phyloP scores from a whole-genome alignment of 225 moss, liverwort and hornwort genomes.

The Sphagnum tenellum region DNA sequence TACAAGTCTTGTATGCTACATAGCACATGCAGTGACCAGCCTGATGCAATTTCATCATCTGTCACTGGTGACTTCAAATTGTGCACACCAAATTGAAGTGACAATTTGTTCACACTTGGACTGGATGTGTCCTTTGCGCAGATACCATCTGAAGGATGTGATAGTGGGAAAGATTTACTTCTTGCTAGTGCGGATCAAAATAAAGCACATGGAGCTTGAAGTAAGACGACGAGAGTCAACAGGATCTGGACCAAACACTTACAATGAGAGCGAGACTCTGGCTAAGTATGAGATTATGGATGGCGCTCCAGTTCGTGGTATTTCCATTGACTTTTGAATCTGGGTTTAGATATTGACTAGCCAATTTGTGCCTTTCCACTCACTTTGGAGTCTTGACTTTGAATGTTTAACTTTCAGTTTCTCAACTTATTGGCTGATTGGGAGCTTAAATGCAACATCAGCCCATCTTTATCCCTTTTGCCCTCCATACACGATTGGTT shows the following conservation, averaged over 20 bases:
- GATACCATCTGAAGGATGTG: conserved; percentile 96
- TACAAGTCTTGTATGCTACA: too few relatives aligned
- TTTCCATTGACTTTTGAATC: conserved; percentile 15
- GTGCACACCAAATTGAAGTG: too few relatives aligned
- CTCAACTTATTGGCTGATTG: too few relatives aligned
- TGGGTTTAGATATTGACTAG: too few relatives aligned
- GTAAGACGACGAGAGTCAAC: conserved; percentile 95
- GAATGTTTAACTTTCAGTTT: too few relatives aligned
- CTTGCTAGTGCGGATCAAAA: conserved; percentile 96
- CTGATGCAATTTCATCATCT: too few relatives aligned
- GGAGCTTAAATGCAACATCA: too few relatives aligned
- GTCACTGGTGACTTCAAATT: too few relatives aligned
- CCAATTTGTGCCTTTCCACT: too few relatives aligned
- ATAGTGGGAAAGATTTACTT: conserved; percentile 99
- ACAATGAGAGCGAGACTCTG: conserved; percentile 97
- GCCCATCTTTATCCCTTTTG: not conserved
- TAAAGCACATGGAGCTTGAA: conserved; percentile 99
- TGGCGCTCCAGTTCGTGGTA: conserved; percentile 98
- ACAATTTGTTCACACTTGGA: too few relatives aligned
- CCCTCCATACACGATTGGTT: not conserved
- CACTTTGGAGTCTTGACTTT: too few relatives aligned
- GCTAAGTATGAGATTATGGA: conserved; percentile 99
- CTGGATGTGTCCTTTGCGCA: conserved; percentile 7
- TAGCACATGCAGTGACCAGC: too few relatives aligned
- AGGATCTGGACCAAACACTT: conserved; percentile 95